Evolutionary conservation across 1,139 yeast species (phyloP), one percentile per base, ranked within the genome.

Genomic region (Candida labiduridarum): DNA sequence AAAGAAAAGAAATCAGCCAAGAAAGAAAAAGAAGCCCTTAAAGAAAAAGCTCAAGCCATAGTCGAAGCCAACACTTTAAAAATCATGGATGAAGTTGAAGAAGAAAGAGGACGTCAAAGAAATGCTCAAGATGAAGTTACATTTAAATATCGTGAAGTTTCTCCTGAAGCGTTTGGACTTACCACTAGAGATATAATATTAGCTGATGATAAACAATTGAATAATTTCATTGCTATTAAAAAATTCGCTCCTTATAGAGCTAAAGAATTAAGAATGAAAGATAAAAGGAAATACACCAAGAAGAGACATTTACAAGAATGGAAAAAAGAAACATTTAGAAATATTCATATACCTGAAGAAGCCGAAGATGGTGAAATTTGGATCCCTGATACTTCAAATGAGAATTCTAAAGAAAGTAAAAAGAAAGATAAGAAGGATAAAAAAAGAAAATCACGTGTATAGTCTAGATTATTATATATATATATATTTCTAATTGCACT

Each of bases 191-290:
- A 95, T 61, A 94, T 95, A 47, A 74, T 95, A 49, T 71, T 89
- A 52, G 99, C 99, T 9, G 95, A 89, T 62, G 99, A 95, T 65
- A 78, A 80, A 54, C 89, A 87, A 49, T 78, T 95, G 66, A 94
- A 94, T 68, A 85, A 83, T 50, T 91, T 77, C 63, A 86, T 90
- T 54, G 96, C 97, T 12, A 74, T 95, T 59, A 94, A 94, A 74
- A 92, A 92, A 67, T 84, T 94, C 60, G 98, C 98, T 0, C 94
- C 98, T 27, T 95, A 89, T 67, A 82, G 97, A 65, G 83, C 91
- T 22, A 80, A 81, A 55, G 96, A 89, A 52, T 76, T 80, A 59
- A 78, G 85, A 57, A 71, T 79, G 59, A 89, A 86, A 65, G 99
- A 95, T 66, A 87, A 84, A 68, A 79, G 96, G 63, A 89, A 90